A percentile compares a stretch with the other conserved stretches of the same genome.
phyloP scores from a whole-genome alignment of 352 stramenopile species.

The Phytopythium chamaehyphon region DNA sequence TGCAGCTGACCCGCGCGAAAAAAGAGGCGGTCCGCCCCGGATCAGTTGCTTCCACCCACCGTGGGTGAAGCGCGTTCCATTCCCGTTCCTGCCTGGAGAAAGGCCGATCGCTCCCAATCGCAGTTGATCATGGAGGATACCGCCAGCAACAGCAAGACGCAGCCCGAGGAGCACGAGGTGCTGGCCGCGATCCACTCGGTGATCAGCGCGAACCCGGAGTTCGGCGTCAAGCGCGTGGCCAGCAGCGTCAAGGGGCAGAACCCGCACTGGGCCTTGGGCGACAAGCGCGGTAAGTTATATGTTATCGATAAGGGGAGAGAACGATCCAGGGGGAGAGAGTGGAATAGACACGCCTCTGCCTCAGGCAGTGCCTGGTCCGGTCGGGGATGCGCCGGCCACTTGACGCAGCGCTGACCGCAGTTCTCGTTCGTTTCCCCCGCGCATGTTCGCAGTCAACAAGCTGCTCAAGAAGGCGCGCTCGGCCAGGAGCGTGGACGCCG shows the following conservation, averaged over 20 bases:
- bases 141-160: too few species aligned
- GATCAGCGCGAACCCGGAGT: conserved; percentile 57
- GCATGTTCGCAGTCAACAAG: conserved; percentile 56
- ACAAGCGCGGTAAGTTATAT: conserved; percentile 57
- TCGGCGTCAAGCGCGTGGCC: conserved; percentile 66
- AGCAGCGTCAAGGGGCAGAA: conserved; percentile 57
- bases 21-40: conserved; percentile 2
- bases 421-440: conserved; percentile 7
- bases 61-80: neutral
- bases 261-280: conserved; percentile 61
- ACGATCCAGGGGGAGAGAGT: conserved; percentile 1
- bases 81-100: conserved; percentile 3
- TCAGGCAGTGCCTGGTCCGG: too few species aligned
- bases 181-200: conserved; percentile 48
- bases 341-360: conserved; percentile 8
- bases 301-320: neutral
- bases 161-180: conserved; percentile 63
- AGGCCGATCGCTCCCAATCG: too few species aligned
- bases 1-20: conserved; percentile 1
- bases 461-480: conserved; percentile 69
- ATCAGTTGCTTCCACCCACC: conserved; percentile 3
- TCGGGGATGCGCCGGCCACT: conserved; percentile 2
- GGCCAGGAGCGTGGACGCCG: conserved; percentile 6
- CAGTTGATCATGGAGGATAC: too few species aligned
- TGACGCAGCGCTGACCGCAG: conserved; percentile 13